phyloP scores from a whole-genome alignment of 2,329 filamentous ascomycete genomes.

The Xylariaceae sp. region DNA sequence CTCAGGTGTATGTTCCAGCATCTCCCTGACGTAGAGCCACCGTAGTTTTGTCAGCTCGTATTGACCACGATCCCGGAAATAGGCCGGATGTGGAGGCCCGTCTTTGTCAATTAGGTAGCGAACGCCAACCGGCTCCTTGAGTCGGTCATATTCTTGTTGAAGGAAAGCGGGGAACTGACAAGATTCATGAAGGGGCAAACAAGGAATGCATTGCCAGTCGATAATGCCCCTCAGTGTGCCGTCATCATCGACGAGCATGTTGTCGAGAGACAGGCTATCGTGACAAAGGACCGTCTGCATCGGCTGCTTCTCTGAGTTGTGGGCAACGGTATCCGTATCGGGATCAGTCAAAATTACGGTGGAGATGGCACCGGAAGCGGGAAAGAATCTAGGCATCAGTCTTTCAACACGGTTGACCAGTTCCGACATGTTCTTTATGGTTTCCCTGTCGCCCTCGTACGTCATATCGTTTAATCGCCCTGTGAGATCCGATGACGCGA shows the following conservation, averaged over 20 bases:
- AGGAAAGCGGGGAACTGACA: slow-evolving; percentile 44
- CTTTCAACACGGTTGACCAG: slow-evolving; percentile 31
- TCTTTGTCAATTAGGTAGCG: slow-evolving; percentile 10
- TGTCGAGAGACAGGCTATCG: slow-evolving; percentile 42
- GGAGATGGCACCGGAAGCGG: slow-evolving; percentile 1
- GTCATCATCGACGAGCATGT: slow-evolving; percentile 44
- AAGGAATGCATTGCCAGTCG: slow-evolving; percentile 45
- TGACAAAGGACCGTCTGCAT: slow-evolving; percentile 42
- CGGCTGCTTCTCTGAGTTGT: neutral
- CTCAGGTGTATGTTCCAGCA: slow-evolving; percentile 29
- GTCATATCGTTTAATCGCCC: slow-evolving; percentile 5
- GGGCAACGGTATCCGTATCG: neutral
- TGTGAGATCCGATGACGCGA: slow-evolving; percentile 31
- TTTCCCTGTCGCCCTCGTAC: slow-evolving; percentile 16
- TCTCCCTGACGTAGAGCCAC: slow-evolving; percentile 34
- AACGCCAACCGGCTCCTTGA: slow-evolving; percentile 18
- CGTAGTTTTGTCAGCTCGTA: slow-evolving; percentile 39
- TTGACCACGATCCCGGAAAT: slow-evolving; percentile 28
- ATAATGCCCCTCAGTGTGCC: slow-evolving; percentile 41
- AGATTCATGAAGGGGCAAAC: slow-evolving; percentile 40
- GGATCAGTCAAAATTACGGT: neutral
- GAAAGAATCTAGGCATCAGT: slow-evolving; percentile 30
- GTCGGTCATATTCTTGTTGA: slow-evolving; percentile 32
- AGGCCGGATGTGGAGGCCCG: slow-evolving; percentile 16
- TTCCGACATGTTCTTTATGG: slow-evolving; percentile 24